Base-by-base conservation (phyloP, 768 basidiomycete genomes). In the Kwoniella mangroviensis region DNA sequence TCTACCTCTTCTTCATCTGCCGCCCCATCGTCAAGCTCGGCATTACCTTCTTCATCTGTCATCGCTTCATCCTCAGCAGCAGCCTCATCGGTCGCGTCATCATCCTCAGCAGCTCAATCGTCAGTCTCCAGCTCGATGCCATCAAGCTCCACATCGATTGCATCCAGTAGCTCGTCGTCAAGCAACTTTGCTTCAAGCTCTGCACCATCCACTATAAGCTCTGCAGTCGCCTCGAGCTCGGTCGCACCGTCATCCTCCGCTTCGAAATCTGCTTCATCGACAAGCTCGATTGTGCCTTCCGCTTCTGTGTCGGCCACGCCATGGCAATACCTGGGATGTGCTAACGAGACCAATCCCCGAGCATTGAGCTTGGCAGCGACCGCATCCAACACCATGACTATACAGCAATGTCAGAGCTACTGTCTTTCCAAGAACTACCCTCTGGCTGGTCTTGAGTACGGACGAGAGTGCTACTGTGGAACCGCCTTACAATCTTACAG, bases 391-490 rank as follows among this genome's bases (percentile, higher is more conserved):
- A 24, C 24, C 10, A 77, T 77, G 76, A 77, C 76, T 4, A 63
- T 68, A 15, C 28, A 61, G 24, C 17, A 17, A 21, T 77, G 76
- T 52, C 61, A 67, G 9, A 4, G 66, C 11, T 77, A 61, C 73
- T 74, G 75, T 66, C 55, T 68, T 7, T 60, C 62, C 19, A 55
- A 59, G 24, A 70, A 73, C n/a, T 68, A 59, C 74, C 61, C 61
- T 11, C 54, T 68, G 28, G 71, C 71, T 15, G 71, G 71, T 64
- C 43, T 72, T 10, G 71, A 72, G 26, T 72, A 68, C 41, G 63
- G 71, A 19, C 55, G 17, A 53, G 62, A 68, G 54, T 76, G 77
- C 51, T 79, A 77, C 70, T 80, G 80, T 58, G 78, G 73, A 34
- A 64, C 49, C 41, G 26, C 74, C 67, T 4, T 73, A 62, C 41